Conservation (phyloP, 2,329 filamentous ascomycete species). For the Hymenoscyphus albidus region DNA sequence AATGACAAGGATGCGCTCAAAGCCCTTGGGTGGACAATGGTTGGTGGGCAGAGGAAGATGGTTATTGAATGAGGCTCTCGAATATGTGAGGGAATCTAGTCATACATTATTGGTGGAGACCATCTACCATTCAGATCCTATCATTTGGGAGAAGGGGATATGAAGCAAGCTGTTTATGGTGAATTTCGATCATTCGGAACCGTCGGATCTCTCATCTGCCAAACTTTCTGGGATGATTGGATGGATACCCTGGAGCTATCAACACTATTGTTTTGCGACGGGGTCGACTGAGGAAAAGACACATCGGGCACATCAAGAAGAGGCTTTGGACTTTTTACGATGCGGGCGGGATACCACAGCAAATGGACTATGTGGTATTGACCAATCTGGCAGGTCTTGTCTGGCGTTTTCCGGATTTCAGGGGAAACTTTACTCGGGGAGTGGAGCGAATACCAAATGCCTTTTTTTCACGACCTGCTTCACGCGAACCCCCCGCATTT, state of each 20-base stretch:
- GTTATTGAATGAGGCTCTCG: constrained; percentile 52
- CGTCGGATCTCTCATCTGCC: background rate
- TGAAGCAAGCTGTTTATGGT: background rate
- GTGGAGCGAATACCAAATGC: too few species aligned
- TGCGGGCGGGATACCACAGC: background rate
- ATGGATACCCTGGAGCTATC: background rate
- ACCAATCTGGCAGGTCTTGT: background rate
- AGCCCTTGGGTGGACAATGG: constrained; percentile 59
- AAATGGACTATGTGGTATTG: background rate
- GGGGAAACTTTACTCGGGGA: too few species aligned
- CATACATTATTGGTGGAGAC: background rate
- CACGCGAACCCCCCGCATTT: too few species aligned
- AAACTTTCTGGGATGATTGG: background rate
- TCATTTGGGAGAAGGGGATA: background rate
- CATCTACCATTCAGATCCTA: background rate
- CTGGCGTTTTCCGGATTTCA: background rate
- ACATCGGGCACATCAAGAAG: background rate
- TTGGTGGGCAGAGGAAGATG: constrained; percentile 62
- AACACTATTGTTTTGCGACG: background rate
- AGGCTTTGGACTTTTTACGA: background rate
- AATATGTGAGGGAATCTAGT: background rate
- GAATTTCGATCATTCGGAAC: background rate
- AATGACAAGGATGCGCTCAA: constrained; percentile 64
- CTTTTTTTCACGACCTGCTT: too few species aligned
- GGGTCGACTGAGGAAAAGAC: background rate